Evolutionary conservation across 192 early-diverging fungal species (phyloP), one percentile per base, ranked within the genome.

Genomic region (Phlyctochytrium arcticum): DNA sequence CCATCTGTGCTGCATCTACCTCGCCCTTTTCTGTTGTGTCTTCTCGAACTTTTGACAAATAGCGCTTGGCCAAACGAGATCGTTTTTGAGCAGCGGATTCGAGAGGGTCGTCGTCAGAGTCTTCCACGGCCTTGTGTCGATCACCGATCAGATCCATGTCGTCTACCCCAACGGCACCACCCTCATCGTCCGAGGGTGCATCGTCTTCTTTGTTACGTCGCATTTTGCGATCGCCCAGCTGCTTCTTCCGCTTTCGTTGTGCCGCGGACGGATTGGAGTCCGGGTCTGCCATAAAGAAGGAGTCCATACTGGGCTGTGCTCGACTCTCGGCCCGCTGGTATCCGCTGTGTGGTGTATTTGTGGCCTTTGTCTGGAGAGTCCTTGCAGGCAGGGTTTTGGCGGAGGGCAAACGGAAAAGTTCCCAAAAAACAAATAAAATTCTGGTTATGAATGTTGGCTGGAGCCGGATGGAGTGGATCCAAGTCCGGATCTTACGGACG

Each of bases 21-120:
- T 90, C 96, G 48, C 72, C 86, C 12, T 82, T 74, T 19, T 86
- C 84, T 34, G 76, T 78, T 54, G 79, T 70, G 47, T 80, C 78
- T 39, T 85, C 77, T 64, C 90, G 75, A 35, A 98, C 83, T 54
- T 86, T 89, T 46, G 82, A 78, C 27, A 99, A 79, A 70, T 99
- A 99, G 36, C 83, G 77, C 78, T 98, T 98, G 35, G 97, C 95
- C 55, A 99, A 76, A 30, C 97, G 80, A 60, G 96, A 74, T 15
- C 95, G 86, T 67, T 97, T 98, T 67, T 95, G 90, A 0, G 95
- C 92, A 0, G 95, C 85, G 1, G 94, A 92, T 71, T 99, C 97
- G 49, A 72, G 70, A 23, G 80, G 65, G 50, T 86, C 80, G 39
- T 90, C 86, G 29, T 82, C 83, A 7, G 80, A 83, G 6, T 85